These are phyloP conservation scores for Orbilia quercus DNA, from an alignment of 2,329 filamentous ascomycete species.

Conservation along the genomic window DNA sequence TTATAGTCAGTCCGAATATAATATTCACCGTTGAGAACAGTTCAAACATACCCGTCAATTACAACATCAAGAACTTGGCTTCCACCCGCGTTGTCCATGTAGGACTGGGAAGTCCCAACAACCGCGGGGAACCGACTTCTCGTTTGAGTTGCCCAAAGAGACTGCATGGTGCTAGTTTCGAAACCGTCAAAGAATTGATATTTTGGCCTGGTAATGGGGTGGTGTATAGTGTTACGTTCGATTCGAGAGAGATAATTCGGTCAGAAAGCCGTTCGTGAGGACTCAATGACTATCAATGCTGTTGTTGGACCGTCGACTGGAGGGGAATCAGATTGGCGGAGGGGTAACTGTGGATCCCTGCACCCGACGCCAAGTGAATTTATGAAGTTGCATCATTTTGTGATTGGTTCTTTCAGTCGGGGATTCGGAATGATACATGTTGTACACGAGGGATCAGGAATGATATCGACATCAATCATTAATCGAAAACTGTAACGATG, in stretches of 20 bases:
- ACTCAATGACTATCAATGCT: not conserved
- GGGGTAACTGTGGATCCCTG: constrained; percentile 29
- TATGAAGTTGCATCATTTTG: not conserved
- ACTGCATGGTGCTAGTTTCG: constrained; percentile 27
- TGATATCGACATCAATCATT: no score
- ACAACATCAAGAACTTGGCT: constrained; percentile 76
- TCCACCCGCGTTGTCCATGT: constrained; percentile 80
- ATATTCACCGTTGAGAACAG: not conserved
- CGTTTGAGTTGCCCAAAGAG: constrained; percentile 34
- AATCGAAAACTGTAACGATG: no score
- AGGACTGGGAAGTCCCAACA: constrained; percentile 35
- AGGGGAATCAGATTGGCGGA: constrained; percentile 3
- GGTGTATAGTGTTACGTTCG: not conserved
- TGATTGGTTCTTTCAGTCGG: constrained; percentile 18
- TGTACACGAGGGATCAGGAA: no score
- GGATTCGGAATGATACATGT: not conserved
- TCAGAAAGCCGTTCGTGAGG: not conserved
- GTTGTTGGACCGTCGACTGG: not conserved
- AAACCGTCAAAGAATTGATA: not conserved
- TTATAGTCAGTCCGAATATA: not conserved
- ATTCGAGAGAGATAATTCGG: not conserved
- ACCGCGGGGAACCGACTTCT: constrained; percentile 44
- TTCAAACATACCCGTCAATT: constrained; percentile 70
- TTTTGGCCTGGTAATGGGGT: no score
- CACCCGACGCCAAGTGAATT: constrained; percentile 14